Percentiles rank a stretch among this genome's conserved stretches.
Evolutionary conservation across 139 green algal species (phyloP).

Genomic region (Tetraselmis chui): DNA sequence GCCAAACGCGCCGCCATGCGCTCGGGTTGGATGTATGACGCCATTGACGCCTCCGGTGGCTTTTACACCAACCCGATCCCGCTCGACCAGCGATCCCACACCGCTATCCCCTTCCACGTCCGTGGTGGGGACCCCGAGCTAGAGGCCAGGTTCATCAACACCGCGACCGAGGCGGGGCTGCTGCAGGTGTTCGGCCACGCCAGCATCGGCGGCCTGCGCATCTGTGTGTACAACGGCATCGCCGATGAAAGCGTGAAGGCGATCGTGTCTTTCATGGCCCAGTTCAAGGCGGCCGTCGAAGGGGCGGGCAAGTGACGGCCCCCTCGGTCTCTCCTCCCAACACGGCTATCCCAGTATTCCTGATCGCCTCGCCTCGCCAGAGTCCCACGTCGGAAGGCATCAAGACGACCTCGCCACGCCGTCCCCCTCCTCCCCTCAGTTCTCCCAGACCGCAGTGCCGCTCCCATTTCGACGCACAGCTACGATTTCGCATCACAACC

Average conservation of each 20-base stretch:
- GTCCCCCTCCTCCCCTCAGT: no score
- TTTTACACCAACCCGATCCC: constrained; percentile 26
- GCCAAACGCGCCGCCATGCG: neutral
- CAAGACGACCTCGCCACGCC: no score
- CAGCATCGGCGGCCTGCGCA: constrained; percentile 16
- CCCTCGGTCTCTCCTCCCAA: no score
- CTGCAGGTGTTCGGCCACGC: constrained; percentile 25
- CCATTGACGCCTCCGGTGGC: constrained; percentile 19
- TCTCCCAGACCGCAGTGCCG: no score
- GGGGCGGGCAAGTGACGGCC: neutral
- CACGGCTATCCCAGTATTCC: no score
- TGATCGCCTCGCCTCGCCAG: no score
- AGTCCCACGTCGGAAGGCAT: no score
- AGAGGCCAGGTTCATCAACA: constrained; percentile 19
- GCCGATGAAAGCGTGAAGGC: constrained; percentile 20
- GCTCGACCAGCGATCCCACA: constrained; percentile 18
- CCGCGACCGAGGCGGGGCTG: constrained; percentile 14
- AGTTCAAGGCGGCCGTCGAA: constrained; percentile 11
- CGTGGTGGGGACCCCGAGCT: constrained; percentile 4
- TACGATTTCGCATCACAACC: no score
- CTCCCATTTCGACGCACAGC: no score
- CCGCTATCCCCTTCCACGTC: constrained; percentile 25
- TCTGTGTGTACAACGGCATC: constrained; percentile 30
- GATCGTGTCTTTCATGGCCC: constrained; percentile 20
- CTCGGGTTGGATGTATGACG: constrained; percentile 24